These are phyloP conservation scores for Torulaspora delbrueckii DNA, from an alignment of 805 yeast genomes.

Conservation along the genomic window DNA sequence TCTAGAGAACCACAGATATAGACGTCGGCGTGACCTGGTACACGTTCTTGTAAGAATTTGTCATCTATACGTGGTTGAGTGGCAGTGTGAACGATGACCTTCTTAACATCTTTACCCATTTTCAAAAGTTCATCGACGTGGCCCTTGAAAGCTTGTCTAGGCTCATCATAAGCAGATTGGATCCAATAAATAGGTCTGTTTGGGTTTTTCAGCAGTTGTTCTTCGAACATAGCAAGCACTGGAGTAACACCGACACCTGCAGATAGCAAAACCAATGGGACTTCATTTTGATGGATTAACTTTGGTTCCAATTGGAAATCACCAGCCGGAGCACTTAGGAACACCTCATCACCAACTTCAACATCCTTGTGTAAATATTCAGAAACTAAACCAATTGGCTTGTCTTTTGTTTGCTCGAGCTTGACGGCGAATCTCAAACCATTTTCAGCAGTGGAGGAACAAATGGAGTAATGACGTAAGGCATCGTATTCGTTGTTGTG, in stretches of 20 bases:
- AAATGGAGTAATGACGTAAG: slow-evolving; percentile 57
- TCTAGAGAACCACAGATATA: slow-evolving; percentile 33
- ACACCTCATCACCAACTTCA: slow-evolving; percentile 44
- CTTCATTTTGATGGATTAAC: slow-evolving; percentile 29
- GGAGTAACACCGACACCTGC: slow-evolving; percentile 74
- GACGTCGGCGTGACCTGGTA: slow-evolving; percentile 30
- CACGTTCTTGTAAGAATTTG: slow-evolving; percentile 20
- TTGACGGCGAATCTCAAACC: slow-evolving; percentile 58
- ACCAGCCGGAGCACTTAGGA: slow-evolving; percentile 58
- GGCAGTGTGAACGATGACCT: slow-evolving; percentile 22
- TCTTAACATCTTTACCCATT: slow-evolving; percentile 13
- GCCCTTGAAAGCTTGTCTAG: slow-evolving; percentile 25
- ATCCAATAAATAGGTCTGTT: slow-evolving; percentile 33
- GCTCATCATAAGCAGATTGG: slow-evolving; percentile 27
- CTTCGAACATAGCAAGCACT: slow-evolving; percentile 47
- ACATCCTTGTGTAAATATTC: slow-evolving; percentile 45
- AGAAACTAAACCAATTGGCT: slow-evolving; percentile 46
- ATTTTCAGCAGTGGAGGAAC: slow-evolving; percentile 36
- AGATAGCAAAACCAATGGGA: slow-evolving; percentile 42
- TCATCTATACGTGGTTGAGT: slow-evolving; percentile 25
- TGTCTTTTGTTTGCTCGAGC: slow-evolving; percentile 32
- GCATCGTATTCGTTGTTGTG: slow-evolving; percentile 41
- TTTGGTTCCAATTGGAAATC: slow-evolving; percentile 37
- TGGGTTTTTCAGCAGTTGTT: slow-evolving; percentile 25
- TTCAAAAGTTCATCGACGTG: slow-evolving; percentile 24